A percentile compares a stretch with the other conserved stretches of the same genome.
phyloP scores from a whole-genome alignment of 225 moss, liverwort and hornwort species.

The Thuidium tamariscinum region DNA sequence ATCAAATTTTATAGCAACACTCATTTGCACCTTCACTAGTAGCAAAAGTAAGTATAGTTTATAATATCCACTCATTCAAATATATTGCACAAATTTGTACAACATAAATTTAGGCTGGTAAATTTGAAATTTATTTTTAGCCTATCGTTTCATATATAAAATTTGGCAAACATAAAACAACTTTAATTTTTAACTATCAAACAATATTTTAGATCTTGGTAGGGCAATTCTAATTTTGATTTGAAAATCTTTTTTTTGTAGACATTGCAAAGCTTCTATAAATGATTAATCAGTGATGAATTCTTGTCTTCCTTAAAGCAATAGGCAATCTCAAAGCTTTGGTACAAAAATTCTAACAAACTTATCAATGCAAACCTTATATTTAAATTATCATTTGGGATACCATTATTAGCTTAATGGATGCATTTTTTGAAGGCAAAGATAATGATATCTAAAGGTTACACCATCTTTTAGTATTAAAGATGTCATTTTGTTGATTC shows the following conservation, averaged over 20 bases:
- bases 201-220: fast-evolving
- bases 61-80: background rate
- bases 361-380: background rate
- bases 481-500: background rate
- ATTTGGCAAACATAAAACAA: background rate
- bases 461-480: background rate
- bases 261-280: background rate
- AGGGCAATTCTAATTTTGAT: background rate
- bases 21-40: background rate
- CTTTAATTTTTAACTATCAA: background rate
- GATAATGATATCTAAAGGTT: fast-evolving
- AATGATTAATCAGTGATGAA: background rate
- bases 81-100: background rate
- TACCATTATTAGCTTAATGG: fast-evolving
- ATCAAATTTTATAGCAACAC: no score
- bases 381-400: background rate
- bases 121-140: background rate
- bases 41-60: background rate
- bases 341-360: background rate
- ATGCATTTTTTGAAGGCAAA: background rate
- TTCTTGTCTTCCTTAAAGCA: fast-evolving
- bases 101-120: background rate
- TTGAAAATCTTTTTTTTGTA: background rate
- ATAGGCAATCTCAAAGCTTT: background rate
- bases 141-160: background rate